Percentiles rank a stretch among this genome's conserved stretches.
Evolutionary conservation across 768 basidiomycete genomes (phyloP).

Genomic region (Dentipellis sp.): DNA sequence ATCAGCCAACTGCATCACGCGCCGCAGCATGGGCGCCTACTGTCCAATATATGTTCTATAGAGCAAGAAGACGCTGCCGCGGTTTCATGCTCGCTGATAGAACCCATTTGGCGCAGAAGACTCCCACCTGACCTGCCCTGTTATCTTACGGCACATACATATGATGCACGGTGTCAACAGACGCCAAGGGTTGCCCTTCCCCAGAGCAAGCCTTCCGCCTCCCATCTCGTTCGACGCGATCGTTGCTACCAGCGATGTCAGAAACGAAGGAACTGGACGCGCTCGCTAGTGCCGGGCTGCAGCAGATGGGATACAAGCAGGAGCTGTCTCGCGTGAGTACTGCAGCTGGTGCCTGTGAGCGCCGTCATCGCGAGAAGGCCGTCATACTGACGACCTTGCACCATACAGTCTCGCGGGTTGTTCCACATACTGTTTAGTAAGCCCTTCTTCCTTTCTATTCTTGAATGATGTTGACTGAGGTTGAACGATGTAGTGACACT

Average conservation of each 20-base stretch:
- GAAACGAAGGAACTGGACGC: neutral
- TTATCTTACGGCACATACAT: too few species aligned
- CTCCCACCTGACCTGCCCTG: too few species aligned
- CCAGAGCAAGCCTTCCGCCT: neutral
- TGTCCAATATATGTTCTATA: too few species aligned
- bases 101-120: too few species aligned
- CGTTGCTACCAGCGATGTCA: neutral
- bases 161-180: too few species aligned
- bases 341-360: neutral
- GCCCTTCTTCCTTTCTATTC: neutral
- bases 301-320: conserved; percentile 47
- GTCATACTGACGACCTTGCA: neutral
- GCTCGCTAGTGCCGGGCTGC: conserved; percentile 26
- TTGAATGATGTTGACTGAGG: neutral
- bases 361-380: neutral
- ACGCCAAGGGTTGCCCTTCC: too few species aligned
- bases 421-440: conserved; percentile 3
- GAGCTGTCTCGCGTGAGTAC: conserved; percentile 39
- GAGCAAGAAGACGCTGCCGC: too few species aligned
- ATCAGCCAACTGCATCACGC: too few species aligned
- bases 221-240: neutral
- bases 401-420: neutral
- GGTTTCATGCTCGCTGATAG: too few species aligned
- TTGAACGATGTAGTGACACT: neutral
- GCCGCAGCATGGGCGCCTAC: too few species aligned